Conservation (phyloP, 352 stramenopile species). For the Plasmopara halstedii region DNA sequence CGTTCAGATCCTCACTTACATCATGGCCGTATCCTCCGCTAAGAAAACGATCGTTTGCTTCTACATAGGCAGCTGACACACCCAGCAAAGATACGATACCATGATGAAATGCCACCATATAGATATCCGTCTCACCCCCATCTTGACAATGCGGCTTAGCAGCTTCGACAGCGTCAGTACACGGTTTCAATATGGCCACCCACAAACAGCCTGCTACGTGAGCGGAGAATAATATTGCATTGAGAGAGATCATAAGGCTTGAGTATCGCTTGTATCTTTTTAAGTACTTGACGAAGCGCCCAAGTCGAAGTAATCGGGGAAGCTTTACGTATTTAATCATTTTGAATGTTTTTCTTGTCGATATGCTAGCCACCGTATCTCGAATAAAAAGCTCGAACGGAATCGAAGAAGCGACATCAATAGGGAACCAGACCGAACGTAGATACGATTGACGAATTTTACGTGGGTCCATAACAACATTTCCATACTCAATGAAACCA, state of each 20-base stretch:
- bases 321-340: constrained; percentile 73
- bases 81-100: constrained; percentile 47
- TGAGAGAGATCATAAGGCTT: constrained; percentile 42
- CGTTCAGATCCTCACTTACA: constrained; percentile 11
- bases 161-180: constrained; percentile 15
- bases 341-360: constrained; percentile 64
- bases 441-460: constrained; percentile 40
- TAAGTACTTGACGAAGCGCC: constrained; percentile 49
- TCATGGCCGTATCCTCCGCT: constrained; percentile 33
- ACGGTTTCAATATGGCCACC: constrained; percentile 46
- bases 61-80: constrained; percentile 35
- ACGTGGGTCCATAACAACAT: constrained; percentile 46
- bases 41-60: constrained; percentile 38
- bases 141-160: constrained; percentile 21
- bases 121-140: constrained; percentile 34
- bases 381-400: constrained; percentile 53
- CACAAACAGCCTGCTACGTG: constrained; percentile 52
- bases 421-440: constrained; percentile 50
- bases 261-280: constrained; percentile 57
- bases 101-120: constrained; percentile 53
- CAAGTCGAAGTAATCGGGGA: constrained; percentile 44
- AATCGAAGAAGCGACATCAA: constrained; percentile 48
- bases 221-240: constrained; percentile 39
- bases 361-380: constrained; percentile 19
- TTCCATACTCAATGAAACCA: constrained; percentile 47